Conservation (phyloP, 257 asterid species). For the Capsicum baccatum region DNA sequence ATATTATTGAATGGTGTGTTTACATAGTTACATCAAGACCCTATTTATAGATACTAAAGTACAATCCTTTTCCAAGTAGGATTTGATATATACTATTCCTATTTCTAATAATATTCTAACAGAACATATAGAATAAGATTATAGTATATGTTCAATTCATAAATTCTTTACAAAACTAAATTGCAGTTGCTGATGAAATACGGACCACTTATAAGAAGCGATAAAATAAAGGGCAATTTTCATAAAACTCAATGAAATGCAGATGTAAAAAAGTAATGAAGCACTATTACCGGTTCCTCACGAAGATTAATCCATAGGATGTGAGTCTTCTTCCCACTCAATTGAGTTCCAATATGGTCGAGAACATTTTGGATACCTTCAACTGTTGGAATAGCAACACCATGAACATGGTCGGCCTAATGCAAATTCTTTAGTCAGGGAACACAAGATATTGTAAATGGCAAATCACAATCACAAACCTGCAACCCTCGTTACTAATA, state of each 20-base stretch:
- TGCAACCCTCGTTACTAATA: not conserved
- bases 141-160: not conserved
- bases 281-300: constrained; percentile 87
- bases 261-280: not conserved
- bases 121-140: no score
- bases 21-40: no score
- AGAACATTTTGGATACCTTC: constrained; percentile 96
- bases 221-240: not conserved
- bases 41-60: no score
- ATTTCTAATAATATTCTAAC: no score
- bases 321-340: constrained; percentile 60
- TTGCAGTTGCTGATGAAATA: constrained; percentile 1
- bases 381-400: constrained; percentile 95
- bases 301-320: constrained; percentile 94
- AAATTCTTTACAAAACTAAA: constrained; percentile 10
- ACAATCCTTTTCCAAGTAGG: no score
- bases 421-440: constrained; percentile 27
- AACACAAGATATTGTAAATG: not conserved
- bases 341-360: constrained; percentile 75
- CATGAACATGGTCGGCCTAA: constrained; percentile 90
- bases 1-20: no score
- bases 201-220: not conserved
- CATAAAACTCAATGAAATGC: not conserved
- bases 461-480: not conserved
- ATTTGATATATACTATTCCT: no score